These are phyloP conservation scores for Dianthus caryophyllus DNA, from an alignment of 148 eudicot genomes.

Conservation along the genomic window DNA sequence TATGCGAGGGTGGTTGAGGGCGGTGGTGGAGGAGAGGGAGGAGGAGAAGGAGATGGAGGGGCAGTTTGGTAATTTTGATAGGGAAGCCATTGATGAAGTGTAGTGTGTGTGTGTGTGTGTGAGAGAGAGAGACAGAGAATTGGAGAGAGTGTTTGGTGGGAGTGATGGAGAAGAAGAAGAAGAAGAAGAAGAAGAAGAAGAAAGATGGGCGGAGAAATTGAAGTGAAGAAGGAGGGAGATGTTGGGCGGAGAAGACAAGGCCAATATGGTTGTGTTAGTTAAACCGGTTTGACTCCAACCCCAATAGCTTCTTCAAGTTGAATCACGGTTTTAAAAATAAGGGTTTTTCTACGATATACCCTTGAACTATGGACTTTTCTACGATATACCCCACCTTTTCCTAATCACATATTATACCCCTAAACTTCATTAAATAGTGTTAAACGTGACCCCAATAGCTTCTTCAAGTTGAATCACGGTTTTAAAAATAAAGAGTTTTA, in stretches of 20 bases:
- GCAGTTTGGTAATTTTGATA: constrained; percentile 29
- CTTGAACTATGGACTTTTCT: too few relatives aligned
- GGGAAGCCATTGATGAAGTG: constrained; percentile 42
- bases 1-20: constrained; percentile 21
- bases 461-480: too few relatives aligned
- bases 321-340: too few relatives aligned
- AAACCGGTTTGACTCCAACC: neutral
- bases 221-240: too few relatives aligned
- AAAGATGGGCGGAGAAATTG: constrained; percentile 37
- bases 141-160: constrained; percentile 24
- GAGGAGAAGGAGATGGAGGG: constrained; percentile 34
- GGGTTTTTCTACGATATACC: too few relatives aligned
- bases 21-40: constrained; percentile 16
- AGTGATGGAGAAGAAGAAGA: constrained; percentile 21
- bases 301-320: too few relatives aligned
- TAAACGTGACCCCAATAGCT: too few relatives aligned
- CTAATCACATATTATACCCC: too few relatives aligned
- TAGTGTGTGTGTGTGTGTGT: neutral
- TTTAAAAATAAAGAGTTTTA: too few relatives aligned
- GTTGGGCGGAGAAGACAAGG: constrained; percentile 59
- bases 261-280: neutral
- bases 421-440: too few relatives aligned
- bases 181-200: neutral
- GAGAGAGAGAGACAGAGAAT: constrained; percentile 3
- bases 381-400: too few relatives aligned